Base-by-base conservation (phyloP, 192 early-diverging fungal genomes). In the Backusella tarrabulga region DNA sequence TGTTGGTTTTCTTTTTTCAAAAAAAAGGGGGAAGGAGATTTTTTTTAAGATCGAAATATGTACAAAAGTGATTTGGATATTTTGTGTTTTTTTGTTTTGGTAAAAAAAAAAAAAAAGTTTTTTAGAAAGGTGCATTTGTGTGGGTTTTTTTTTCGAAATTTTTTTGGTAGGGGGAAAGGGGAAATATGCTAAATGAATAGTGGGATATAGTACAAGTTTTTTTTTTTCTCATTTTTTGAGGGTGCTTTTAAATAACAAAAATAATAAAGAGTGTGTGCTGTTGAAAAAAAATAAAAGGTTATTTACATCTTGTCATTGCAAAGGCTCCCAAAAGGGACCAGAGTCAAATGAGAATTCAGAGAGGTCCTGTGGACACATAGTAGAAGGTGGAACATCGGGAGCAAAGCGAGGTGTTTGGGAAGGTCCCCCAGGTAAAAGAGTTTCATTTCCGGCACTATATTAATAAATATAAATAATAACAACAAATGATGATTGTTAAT, bases 361-460 rank as follows among this genome's bases (percentile, higher is more conserved):
- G 17, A 78, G 71, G 29, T 73, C 44, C 34, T 78, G 77, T 14
- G 77, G 70, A 46, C 77, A 78, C 21, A 78, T 78, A 68, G 29
- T 29, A n/a, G 77, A 78, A 19, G 77, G 77, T 46, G 69, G 69
- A 34, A 36, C 26, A 67, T 75, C 73, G 35, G 60, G 52, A 6
- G 73, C 52, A 60, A 75, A 75, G 15, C 63, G 63, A 67, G 63
- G 63, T 67, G 32, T 67, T 67, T 67, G 69, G 34, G 69, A 38
- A 36, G 75, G 17, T 4, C 21, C 38, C 38, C 38, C 17, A 21
- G 75, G 75, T 29, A 38, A 17, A 50, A 23, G n/a, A 21, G 32
- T 41, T 50, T 17, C 21, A 72, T 34, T 38, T 41, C 42, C 42
- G n/a, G 21, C 19, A 75, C 38, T 34, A 56, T 76, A 54, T 50